Evolutionary conservation across 768 basidiomycete genomes (phyloP), one percentile per base, ranked within the genome.

Genomic region (Boletus huronensis): DNA sequence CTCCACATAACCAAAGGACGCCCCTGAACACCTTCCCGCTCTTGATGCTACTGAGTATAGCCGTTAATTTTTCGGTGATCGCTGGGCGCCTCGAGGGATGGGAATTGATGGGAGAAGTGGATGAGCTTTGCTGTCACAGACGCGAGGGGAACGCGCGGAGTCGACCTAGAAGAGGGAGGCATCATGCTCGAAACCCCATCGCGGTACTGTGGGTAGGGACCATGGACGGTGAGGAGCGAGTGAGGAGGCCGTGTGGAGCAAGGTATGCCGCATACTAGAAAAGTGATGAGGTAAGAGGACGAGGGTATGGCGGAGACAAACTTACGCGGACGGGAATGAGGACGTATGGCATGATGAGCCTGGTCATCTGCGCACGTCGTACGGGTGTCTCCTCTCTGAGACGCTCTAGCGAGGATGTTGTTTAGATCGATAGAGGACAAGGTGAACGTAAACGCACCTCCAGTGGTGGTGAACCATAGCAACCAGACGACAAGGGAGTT

Each of bases 11-110:
- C 95, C 96, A 98, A 43, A 98, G 80, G n/a, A 97, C 82, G 6
- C 96, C 96, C 6, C 94, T 85, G 79, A 90, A 98, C 21, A 98
- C 95, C 71, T 98, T 98, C 52, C 94, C 94, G 1, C 91, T 94
- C 71, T 94, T 94, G 74, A 98, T 93, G 56, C 92, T 91, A 53
- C 79, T 64, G 45, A 98, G 84, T 0, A 90, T 89, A 29, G 81
- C 74, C 44, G 88, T 83, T 48, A 98, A 83, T 65, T 93, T 94
- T 66, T 90, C 85, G 55, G 86, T 87, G 61, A 98, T 93, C 8
- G 88, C 81, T 3, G 77, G 65, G 6, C 94, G 88, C n/a, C n/a
- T n/a, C n/a, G 10, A 98, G 82, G 49, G 81, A 74, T 1, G 96
- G 93, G 83, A 98, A 98, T 70, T 79, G 73, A 19, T 83, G 79